phyloP scores from a whole-genome alignment of 257 asterid species.

The Rhazya stricta region DNA sequence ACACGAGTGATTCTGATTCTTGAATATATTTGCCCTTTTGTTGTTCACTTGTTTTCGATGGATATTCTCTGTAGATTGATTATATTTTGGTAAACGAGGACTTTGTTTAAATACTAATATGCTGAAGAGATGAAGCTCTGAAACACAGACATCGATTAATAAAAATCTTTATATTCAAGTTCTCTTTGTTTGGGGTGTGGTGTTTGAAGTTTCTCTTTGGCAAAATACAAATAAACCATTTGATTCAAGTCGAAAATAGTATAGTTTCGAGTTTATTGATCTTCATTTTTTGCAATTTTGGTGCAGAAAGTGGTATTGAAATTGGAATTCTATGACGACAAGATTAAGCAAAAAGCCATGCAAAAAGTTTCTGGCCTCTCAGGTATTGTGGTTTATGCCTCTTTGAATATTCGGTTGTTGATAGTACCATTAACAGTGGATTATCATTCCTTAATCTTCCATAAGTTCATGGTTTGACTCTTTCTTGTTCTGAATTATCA shows the following conservation, averaged over 20 bases:
- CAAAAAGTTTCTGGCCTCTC: conserved; percentile 46
- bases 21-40: neutral
- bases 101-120: neutral
- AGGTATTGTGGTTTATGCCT: conserved; percentile 27
- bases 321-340: conserved; percentile 49
- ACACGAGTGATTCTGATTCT: neutral
- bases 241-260: neutral
- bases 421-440: neutral
- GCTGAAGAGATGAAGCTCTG: neutral
- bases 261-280: neutral
- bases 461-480: neutral
- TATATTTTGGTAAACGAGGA: neutral
- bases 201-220: neutral
- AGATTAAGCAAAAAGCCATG: conserved; percentile 53
- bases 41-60: neutral
- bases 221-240: neutral
- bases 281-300: neutral
- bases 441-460: neutral
- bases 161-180: neutral
- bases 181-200: neutral
- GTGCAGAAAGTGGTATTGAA: conserved; percentile 52
- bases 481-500: conserved; percentile 15
- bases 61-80: neutral
- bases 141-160: no score
- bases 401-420: neutral